phyloP scores from a whole-genome alignment of 2,329 filamentous ascomycete genomes.

The Elsinoe batatas region DNA sequence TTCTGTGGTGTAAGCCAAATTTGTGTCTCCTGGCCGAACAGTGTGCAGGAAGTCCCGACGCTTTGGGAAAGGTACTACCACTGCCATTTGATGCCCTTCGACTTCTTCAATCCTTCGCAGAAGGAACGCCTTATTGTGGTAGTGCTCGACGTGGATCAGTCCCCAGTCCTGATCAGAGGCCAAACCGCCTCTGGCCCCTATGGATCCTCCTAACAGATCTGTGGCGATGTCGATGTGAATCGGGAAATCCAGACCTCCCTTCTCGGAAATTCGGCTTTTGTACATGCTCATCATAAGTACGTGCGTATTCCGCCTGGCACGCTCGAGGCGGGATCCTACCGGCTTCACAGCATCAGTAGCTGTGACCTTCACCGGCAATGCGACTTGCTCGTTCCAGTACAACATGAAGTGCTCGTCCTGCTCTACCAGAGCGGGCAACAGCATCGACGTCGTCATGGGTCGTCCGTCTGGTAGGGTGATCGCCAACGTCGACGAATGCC shows the following conservation, averaged over 20 bases:
- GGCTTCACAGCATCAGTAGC: neutral
- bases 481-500: neutral
- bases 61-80: slow-evolving; percentile 38
- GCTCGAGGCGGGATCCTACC: neutral
- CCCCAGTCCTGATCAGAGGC: slow-evolving; percentile 12
- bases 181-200: neutral
- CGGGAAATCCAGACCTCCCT: neutral
- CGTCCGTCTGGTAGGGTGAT: neutral
- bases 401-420: slow-evolving; percentile 15
- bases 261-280: neutral
- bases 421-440: neutral
- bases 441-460: neutral
- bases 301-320: neutral
- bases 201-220: neutral
- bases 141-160: slow-evolving; percentile 16
- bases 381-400: slow-evolving; percentile 20
- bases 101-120: slow-evolving; percentile 11
- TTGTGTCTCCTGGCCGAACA: slow-evolving; percentile 15
- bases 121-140: slow-evolving; percentile 17
- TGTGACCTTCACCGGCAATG: neutral
- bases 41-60: slow-evolving; percentile 51
- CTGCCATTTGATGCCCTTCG: neutral
- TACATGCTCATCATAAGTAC: neutral
- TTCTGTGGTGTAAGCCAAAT: slow-evolving; percentile 22
- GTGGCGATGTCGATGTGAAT: neutral